A percentile compares a stretch with the other conserved stretches of the same genome.
phyloP scores from a whole-genome alignment of 75 land plant species.

The Pinus tabuliformis region DNA sequence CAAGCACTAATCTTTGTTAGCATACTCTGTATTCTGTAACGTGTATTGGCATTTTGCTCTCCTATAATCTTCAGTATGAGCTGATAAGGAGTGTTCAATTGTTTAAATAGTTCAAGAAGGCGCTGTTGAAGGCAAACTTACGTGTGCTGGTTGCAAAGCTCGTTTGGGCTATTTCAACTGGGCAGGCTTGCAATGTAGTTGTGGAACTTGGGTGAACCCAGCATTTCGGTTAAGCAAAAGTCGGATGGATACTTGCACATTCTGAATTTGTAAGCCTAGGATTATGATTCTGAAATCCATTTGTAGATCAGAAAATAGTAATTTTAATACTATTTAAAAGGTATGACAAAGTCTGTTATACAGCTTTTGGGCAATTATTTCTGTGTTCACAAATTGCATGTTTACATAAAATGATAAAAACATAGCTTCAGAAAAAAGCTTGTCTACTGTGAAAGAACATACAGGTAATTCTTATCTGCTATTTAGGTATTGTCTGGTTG shows the following conservation, averaged over 20 bases:
- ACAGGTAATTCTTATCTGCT: too few relatives aligned
- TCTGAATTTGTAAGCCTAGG: too few relatives aligned
- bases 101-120: conserved; percentile 72
- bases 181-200: conserved; percentile 83
- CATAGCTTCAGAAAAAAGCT: too few relatives aligned
- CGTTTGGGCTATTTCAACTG: conserved; percentile 82
- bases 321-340: too few relatives aligned
- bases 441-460: too few relatives aligned
- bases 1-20: conserved; percentile 2
- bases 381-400: too few relatives aligned
- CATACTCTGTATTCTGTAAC: not conserved
- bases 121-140: conserved; percentile 66
- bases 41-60: not conserved
- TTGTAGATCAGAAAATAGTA: too few relatives aligned
- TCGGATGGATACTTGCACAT: conserved; percentile 32
- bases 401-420: too few relatives aligned
- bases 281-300: too few relatives aligned
- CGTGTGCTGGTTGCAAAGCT: conserved; percentile 64
- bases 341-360: too few relatives aligned
- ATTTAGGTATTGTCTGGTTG: too few relatives aligned
- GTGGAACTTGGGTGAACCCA: conserved; percentile 88
- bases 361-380: too few relatives aligned
- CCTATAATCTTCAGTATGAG: not conserved
- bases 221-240: conserved; percentile 80
- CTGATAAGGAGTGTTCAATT: not conserved